These are phyloP conservation scores for Rhizoclosmatium sp. DNA, from an alignment of 192 early-diverging fungal genomes.

Conservation along the genomic window DNA sequence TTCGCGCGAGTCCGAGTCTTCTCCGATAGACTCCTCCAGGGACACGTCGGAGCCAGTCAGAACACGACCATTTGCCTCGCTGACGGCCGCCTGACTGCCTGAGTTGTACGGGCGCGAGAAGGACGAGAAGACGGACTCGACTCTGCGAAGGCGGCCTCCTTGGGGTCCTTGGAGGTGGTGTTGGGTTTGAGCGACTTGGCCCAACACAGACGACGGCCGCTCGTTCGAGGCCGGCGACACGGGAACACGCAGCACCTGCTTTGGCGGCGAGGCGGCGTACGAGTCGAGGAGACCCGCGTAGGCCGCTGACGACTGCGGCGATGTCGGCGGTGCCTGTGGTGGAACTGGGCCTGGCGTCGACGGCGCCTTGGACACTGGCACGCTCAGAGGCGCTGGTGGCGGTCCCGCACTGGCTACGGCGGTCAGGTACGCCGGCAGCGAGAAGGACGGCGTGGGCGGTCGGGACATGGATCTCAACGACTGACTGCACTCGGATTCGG, in stretches of 20 bases:
- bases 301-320: neutral
- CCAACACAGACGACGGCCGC: neutral
- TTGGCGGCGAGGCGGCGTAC: neutral
- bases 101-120: constrained; percentile 21
- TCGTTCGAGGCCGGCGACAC: constrained; percentile 2
- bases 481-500: too few relatives aligned
- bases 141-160: neutral
- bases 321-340: neutral
- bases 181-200: neutral
- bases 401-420: neutral
- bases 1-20: too few relatives aligned
- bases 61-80: neutral
- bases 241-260: neutral
- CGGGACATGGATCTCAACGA: too few relatives aligned
- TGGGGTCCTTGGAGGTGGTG: neutral
- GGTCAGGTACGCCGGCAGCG: constrained; percentile 14
- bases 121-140: neutral
- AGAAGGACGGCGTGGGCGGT: neutral
- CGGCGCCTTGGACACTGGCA: neutral
- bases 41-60: neutral
- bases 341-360: neutral
- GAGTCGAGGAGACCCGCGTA: neutral
- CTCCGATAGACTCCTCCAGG: neutral
- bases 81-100: constrained; percentile 1
- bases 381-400: neutral